These are phyloP conservation scores for Nicotiana tomentosiformis DNA, from an alignment of 257 asterid genomes.

Conservation along the genomic window DNA sequence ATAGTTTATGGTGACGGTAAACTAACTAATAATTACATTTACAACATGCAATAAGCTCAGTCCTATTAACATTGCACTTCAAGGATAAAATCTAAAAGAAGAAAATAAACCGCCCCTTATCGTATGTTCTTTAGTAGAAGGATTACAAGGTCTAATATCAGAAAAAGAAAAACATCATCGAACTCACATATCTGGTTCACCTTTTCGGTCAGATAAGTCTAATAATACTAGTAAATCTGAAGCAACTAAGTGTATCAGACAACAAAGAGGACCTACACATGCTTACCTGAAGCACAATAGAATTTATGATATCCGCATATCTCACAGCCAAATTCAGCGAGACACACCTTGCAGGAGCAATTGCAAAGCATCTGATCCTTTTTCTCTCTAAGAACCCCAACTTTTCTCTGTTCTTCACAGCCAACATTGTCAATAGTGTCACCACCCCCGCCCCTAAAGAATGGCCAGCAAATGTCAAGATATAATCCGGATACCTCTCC, in stretches of 20 bases:
- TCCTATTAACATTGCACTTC: background rate
- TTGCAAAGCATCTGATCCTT: conserved; percentile 85
- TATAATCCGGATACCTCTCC: conserved; percentile 46
- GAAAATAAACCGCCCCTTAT: background rate
- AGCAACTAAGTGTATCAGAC: background rate
- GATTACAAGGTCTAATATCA: background rate
- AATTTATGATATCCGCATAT: conserved; percentile 90
- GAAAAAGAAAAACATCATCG: background rate
- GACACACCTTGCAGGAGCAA: conserved; percentile 96
- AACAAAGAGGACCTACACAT: background rate
- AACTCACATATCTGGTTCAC: background rate
- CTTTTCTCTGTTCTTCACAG: conserved; percentile 63
- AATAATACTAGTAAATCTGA: background rate
- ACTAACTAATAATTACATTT: background rate
- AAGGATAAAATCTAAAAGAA: background rate
- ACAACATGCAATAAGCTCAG: background rate
- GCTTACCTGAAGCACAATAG: conserved; percentile 89
- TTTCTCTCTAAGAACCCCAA: conserved; percentile 69
- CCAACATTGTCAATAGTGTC: conserved; percentile 74
- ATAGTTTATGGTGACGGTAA: background rate
- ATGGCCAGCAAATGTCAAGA: conserved; percentile 88
- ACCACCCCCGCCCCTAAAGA: conserved; percentile 96
- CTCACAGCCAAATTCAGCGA: conserved; percentile 90
- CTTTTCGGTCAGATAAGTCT: background rate
- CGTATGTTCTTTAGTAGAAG: background rate